Percentiles rank a stretch among this genome's conserved stretches.
Evolutionary conservation across 805 yeast genomes (phyloP).

Genomic region (Phaffomyces thermotolerans): DNA sequence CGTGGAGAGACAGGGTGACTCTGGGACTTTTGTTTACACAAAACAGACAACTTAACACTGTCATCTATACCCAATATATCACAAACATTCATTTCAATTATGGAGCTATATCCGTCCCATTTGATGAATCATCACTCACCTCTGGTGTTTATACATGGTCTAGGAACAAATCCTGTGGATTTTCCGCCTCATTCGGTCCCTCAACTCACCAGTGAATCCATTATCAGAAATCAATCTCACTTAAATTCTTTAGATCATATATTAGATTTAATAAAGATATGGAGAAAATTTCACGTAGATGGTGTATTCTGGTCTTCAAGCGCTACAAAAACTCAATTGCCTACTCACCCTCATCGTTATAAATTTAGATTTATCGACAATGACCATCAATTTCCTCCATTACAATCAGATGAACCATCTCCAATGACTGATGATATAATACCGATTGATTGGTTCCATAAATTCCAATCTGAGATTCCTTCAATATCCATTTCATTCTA

Average conservation of each 20-base stretch:
- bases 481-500: slow-evolving; percentile 39
- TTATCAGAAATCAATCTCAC: slow-evolving; percentile 10
- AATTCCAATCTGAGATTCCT: slow-evolving; percentile 43
- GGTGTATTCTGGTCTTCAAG: slow-evolving; percentile 22
- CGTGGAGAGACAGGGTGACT: not conserved
- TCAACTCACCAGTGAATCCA: slow-evolving; percentile 1
- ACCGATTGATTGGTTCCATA: slow-evolving; percentile 46
- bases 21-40: not conserved
- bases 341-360: slow-evolving; percentile 21
- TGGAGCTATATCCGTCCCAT: slow-evolving; percentile 35
- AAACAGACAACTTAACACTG: too few relatives aligned
- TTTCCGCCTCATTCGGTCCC: slow-evolving; percentile 3
- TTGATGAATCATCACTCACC: slow-evolving; percentile 31
- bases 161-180: slow-evolving; percentile 19
- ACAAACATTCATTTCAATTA: slow-evolving; percentile 5
- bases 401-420: slow-evolving; percentile 4
- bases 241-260: slow-evolving; percentile 6
- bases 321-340: slow-evolving; percentile 17
- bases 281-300: slow-evolving; percentile 25
- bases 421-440: slow-evolving; percentile 31
- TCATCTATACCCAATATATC: too few relatives aligned
- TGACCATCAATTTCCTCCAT: slow-evolving; percentile 11
- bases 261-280: slow-evolving; percentile 23
- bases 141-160: slow-evolving; percentile 35
- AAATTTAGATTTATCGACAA: slow-evolving; percentile 27